Percentiles rank a stretch among this genome's conserved stretches.
Evolutionary conservation across 345 rosid species (phyloP).

Genomic region (Crucihimalaya himalaica): DNA sequence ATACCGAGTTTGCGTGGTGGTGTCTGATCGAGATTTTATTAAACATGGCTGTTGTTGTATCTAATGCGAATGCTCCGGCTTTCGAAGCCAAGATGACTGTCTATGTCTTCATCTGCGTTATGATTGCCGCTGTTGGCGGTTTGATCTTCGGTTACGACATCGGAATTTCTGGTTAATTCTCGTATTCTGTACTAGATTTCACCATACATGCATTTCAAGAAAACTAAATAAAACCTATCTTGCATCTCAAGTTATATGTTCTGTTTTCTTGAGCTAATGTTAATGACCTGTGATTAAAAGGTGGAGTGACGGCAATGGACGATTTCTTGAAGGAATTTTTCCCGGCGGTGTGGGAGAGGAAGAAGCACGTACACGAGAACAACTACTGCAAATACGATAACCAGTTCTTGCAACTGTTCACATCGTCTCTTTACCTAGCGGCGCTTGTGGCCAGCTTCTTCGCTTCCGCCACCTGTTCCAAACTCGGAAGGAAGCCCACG

Average conservation of each 20-base stretch:
- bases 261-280: not conserved
- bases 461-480: constrained; percentile 55
- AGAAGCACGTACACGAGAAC: constrained; percentile 55
- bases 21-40: constrained; percentile 22
- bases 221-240: not conserved
- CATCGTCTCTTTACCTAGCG: constrained; percentile 69
- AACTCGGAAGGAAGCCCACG: constrained; percentile 65
- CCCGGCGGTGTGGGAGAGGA: constrained; percentile 56
- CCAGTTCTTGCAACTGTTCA: constrained; percentile 65
- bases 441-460: constrained; percentile 64
- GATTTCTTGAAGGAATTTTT: constrained; percentile 70
- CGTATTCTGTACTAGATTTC: not conserved
- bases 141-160: constrained; percentile 68
- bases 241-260: not conserved
- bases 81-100: constrained; percentile 53
- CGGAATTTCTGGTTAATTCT: constrained; percentile 49
- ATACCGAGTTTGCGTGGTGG: constrained; percentile 30
- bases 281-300: constrained; percentile 36
- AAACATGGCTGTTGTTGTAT: constrained; percentile 44
- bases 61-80: constrained; percentile 35
- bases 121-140: constrained; percentile 58
- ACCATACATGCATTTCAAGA: constrained; percentile 2
- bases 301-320: constrained; percentile 88
- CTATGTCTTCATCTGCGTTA: constrained; percentile 46
- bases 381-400: constrained; percentile 80